phyloP scores from a whole-genome alignment of 306 rosid species.

The Begonia fuchsioides region DNA sequence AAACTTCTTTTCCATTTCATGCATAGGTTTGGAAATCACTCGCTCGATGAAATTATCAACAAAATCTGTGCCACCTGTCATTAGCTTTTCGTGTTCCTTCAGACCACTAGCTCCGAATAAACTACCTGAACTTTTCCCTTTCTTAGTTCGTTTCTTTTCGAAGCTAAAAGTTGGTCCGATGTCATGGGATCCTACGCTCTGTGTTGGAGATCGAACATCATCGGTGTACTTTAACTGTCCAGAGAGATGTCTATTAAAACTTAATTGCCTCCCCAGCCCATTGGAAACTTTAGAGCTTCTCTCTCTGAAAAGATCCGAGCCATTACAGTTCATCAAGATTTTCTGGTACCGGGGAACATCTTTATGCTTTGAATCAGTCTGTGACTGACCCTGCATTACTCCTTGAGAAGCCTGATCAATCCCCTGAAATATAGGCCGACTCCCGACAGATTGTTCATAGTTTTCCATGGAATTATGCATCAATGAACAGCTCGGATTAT shows the following conservation, averaged over 20 bases:
- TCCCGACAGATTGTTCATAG: constrained; percentile 79
- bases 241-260: constrained; percentile 68
- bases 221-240: constrained; percentile 69
- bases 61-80: constrained; percentile 45
- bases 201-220: constrained; percentile 65
- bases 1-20: constrained; percentile 58
- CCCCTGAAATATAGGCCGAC: constrained; percentile 89
- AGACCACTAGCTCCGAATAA: constrained; percentile 52
- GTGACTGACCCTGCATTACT: constrained; percentile 30
- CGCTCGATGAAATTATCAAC: constrained; percentile 49
- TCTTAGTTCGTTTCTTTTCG: constrained; percentile 51
- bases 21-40: constrained; percentile 62
- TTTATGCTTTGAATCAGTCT: constrained; percentile 57
- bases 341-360: constrained; percentile 57
- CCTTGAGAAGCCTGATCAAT: constrained; percentile 38
- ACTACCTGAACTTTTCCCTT: constrained; percentile 55
- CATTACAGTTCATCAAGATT: constrained; percentile 38
- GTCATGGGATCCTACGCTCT: constrained; percentile 87
- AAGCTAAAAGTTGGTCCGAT: constrained; percentile 61
- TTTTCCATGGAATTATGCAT: constrained; percentile 60
- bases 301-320: constrained; percentile 38
- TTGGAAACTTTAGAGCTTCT: constrained; percentile 52
- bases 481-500: constrained; percentile 90
- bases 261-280: constrained; percentile 73
- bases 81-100: constrained; percentile 54